Evolutionary conservation across 1,284 basidiomycete genomes (phyloP).

Genomic region (Ustilago loliicola): DNA sequence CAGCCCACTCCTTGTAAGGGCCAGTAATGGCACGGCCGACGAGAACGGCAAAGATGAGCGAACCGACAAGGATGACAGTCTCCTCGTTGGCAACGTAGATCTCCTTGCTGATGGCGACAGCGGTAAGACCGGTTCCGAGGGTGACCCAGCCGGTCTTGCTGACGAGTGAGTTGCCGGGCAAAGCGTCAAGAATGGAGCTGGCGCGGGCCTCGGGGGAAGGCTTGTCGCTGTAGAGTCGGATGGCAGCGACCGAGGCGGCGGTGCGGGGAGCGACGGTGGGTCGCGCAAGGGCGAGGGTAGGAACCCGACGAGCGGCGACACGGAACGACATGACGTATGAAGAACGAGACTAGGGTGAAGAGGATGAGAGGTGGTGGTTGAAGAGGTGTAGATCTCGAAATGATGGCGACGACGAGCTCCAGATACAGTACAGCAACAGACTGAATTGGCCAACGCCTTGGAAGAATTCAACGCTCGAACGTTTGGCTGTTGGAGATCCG

Average conservation of each 20-base stretch:
- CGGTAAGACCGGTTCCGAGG: slow-evolving; percentile 88
- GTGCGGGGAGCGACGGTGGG: slow-evolving; percentile 40
- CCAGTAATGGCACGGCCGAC: slow-evolving; percentile 83
- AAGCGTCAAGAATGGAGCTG: slow-evolving; percentile 87
- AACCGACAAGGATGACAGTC: slow-evolving; percentile 77
- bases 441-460: slow-evolving; percentile 3
- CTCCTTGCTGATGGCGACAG: slow-evolving; percentile 95
- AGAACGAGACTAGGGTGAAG: slow-evolving; percentile 20
- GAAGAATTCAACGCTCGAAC: slow-evolving; percentile 12
- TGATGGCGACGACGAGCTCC: slow-evolving; percentile 23
- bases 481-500: not conserved
- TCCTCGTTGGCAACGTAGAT: slow-evolving; percentile 95
- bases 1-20: slow-evolving; percentile 93
- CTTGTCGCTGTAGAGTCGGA: slow-evolving; percentile 68
- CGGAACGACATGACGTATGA: slow-evolving; percentile 47
- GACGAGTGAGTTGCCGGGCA: slow-evolving; percentile 91
- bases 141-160: slow-evolving; percentile 92
- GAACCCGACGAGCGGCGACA: slow-evolving; percentile 48
- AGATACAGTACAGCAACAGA: not conserved
- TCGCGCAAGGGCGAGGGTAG: slow-evolving; percentile 54
- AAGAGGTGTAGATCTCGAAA: slow-evolving; percentile 11
- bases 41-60: slow-evolving; percentile 84
- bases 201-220: slow-evolving; percentile 84
- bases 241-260: slow-evolving; percentile 50
- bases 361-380: slow-evolving; percentile 14